Conservation (phyloP, 2,329 filamentous ascomycete genomes). For the Cytospora mali region DNA sequence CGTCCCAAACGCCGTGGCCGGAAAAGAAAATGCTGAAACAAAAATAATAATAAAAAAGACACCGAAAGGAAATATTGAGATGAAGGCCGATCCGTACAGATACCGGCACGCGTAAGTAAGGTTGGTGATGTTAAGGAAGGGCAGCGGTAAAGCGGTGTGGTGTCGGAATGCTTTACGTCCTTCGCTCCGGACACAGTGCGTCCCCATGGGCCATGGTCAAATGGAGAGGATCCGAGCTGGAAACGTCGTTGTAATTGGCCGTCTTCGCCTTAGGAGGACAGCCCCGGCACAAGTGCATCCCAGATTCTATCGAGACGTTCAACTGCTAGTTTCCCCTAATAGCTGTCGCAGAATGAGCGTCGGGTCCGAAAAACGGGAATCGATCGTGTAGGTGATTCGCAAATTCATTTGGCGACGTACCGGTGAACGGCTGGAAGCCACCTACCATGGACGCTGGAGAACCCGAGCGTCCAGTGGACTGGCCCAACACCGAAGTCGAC, state of each 20-base stretch:
- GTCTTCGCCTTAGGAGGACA: not conserved
- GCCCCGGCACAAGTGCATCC: conserved; percentile 2
- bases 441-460: conserved; percentile 50
- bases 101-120: not conserved
- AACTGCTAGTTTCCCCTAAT: conserved; percentile 41
- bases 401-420: conserved; percentile 48
- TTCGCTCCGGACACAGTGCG: not conserved
- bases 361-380: conserved; percentile 51
- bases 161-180: not conserved
- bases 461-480: conserved; percentile 42
- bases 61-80: conserved; percentile 3
- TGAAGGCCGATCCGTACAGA: conserved; percentile 1
- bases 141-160: not conserved
- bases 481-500: conserved; percentile 34
- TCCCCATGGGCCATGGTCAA: not conserved
- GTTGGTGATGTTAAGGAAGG: not conserved
- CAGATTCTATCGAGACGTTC: conserved; percentile 16
- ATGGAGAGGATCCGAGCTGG: not conserved
- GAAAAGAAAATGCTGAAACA: conserved; percentile 11
- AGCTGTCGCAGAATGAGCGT: conserved; percentile 53
- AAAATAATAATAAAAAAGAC: conserved; percentile 13
- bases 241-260: not conserved
- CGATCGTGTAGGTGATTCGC: conserved; percentile 48
- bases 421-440: conserved; percentile 49
- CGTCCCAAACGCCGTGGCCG: conserved; percentile 20